These are phyloP conservation scores for Nicotiana rustica DNA, from an alignment of 305 asterid species.

Conservation along the genomic window DNA sequence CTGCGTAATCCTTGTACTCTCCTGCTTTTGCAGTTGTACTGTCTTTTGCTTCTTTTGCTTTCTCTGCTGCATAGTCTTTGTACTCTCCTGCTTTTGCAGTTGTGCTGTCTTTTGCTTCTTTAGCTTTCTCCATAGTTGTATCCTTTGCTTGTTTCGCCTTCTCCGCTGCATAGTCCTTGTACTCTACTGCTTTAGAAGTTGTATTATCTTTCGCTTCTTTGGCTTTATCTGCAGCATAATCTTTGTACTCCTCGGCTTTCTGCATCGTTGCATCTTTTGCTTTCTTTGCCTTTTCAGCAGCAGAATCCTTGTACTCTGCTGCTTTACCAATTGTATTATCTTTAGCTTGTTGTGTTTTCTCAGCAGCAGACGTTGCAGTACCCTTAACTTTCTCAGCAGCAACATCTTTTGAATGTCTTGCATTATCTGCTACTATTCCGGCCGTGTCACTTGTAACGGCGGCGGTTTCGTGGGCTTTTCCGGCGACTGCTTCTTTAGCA, in stretches of 20 bases:
- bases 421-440: constrained; percentile 27
- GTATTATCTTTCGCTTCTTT: constrained; percentile 37
- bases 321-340: constrained; percentile 33
- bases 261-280: not conserved
- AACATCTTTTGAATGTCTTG: constrained; percentile 30
- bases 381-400: constrained; percentile 33
- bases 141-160: constrained; percentile 46
- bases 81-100: constrained; percentile 47
- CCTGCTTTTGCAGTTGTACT: constrained; percentile 36
- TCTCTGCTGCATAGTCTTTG: constrained; percentile 42
- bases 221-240: constrained; percentile 29
- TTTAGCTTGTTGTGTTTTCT: not conserved
- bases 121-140: constrained; percentile 42
- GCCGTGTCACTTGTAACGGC: constrained; percentile 39
- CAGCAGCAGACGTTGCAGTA: constrained; percentile 17
- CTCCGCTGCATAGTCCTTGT: constrained; percentile 33
- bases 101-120: constrained; percentile 41
- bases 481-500: constrained; percentile 68
- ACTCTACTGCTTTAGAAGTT: constrained; percentile 33
- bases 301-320: constrained; percentile 52
- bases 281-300: constrained; percentile 22
- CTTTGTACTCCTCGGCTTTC: constrained; percentile 29
- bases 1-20: constrained; percentile 40
- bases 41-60: constrained; percentile 34
- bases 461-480: constrained; percentile 59